Evolutionary conservation across 1,139 yeast species (phyloP), one percentile per base, ranked within the genome.

Genomic region (Zygosaccharomyces sapae): DNA sequence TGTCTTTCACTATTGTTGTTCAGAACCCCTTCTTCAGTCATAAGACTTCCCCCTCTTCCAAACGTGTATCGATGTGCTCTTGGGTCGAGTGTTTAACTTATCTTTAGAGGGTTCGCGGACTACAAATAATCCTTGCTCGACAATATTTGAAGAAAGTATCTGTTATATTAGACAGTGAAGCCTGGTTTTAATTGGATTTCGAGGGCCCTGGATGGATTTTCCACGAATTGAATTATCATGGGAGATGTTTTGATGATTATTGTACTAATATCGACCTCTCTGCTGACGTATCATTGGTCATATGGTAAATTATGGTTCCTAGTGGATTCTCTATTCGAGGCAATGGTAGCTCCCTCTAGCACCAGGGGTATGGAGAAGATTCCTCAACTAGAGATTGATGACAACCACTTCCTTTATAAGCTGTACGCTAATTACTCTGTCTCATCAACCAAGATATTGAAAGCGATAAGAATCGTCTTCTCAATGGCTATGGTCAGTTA

Each of bases 401-500:
- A 46, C 13, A 46, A 46, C 27, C 45, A 52, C 2, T 63, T 63
- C 41, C 43, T 61, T 8, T 55, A 55, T 45, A 64, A 58, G 33
- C 54, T 64, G 18, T 61, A 63, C 49, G 50, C 59, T 4, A 62
- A 59, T 43, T 63, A 63, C 48, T 57, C 67, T 2, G 43, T 63
- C 2, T 52, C 66, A 5, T 65, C 67, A 2, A 47, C 50, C 19
- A 53, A 43, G 27, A 35, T 62, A 2, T 33, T 48, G 7, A 46
- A 46, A 10, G 43, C 44, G 16, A 51, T 61, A 12, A 49, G 66
- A 37, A 41, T 54, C 6, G 27, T 64, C n/a, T 65, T 63, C 44
- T 55, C 65, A 3, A 16, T 52, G 9, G 59, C 66, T 1, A 58
- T 61, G 54, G 58, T 56, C 2, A 52, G 59, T 18, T 64, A 62